Percentiles rank a stretch among this genome's conserved stretches.
These are phyloP conservation scores for Prinsepia uniflora DNA, from an alignment of 306 rosid genomes.

Conservation along the genomic window DNA sequence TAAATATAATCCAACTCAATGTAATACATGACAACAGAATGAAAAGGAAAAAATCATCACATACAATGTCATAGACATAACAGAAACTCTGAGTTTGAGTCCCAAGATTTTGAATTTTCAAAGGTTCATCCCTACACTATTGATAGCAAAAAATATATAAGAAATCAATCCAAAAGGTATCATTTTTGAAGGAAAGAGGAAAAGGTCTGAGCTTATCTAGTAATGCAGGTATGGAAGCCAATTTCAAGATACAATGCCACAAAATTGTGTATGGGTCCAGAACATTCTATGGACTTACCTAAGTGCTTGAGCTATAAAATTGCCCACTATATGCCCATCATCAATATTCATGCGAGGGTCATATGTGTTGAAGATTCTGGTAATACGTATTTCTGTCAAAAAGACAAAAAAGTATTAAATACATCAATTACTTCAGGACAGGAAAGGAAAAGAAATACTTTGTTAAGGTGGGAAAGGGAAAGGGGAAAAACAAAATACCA, in stretches of 20 bases:
- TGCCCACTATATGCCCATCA: slow-evolving; percentile 96
- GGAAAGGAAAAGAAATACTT: slow-evolving; percentile 17
- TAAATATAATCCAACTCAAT: background rate
- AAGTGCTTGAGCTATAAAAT: slow-evolving; percentile 93
- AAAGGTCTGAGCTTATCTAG: slow-evolving; percentile 1
- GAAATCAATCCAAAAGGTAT: background rate
- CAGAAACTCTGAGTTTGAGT: slow-evolving; percentile 91
- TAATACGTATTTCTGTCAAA: slow-evolving; percentile 75
- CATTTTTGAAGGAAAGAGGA: background rate
- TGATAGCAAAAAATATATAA: slow-evolving; percentile 26
- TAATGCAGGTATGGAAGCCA: slow-evolving; percentile 6
- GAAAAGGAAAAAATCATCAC: background rate
- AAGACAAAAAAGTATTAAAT: slow-evolving; percentile 11
- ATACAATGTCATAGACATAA: slow-evolving; percentile 73
- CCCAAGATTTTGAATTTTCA: slow-evolving; percentile 80
- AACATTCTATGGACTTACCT: slow-evolving; percentile 47
- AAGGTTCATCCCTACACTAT: slow-evolving; percentile 52
- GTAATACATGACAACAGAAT: background rate
- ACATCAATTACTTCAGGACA: slow-evolving; percentile 9
- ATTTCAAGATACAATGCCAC: background rate
- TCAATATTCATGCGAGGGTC: slow-evolving; percentile 99
- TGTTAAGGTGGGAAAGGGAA: background rate
- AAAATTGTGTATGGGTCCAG: too few relatives aligned
- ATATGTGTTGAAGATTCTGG: slow-evolving; percentile 92
- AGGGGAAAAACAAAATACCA: slow-evolving; percentile 35